Conservation (phyloP, 202 grass and related monocot genomes). For the Zizania palustris region DNA sequence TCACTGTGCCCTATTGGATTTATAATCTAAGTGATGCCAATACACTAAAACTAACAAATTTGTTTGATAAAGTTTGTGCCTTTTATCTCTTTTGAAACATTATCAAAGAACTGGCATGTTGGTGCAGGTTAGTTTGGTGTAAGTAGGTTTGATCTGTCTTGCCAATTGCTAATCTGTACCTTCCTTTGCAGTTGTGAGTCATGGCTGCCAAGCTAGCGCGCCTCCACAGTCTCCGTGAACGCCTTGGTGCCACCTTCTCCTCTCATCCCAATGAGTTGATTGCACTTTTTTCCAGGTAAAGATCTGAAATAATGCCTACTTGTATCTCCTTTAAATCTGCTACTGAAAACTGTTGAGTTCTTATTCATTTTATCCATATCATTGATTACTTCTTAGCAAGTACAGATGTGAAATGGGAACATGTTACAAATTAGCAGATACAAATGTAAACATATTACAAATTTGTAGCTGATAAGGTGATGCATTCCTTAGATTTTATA, state of each 20-base stretch:
- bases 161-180: slow-evolving; percentile 19
- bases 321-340: neutral
- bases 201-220: slow-evolving; percentile 82
- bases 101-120: neutral
- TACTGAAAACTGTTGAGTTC: slow-evolving; percentile 18
- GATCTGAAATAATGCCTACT: slow-evolving; percentile 21
- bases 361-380: neutral
- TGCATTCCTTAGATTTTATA: slow-evolving; percentile 13
- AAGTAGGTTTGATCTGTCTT: neutral
- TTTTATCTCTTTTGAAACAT: neutral
- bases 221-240: slow-evolving; percentile 76
- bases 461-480: neutral
- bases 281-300: slow-evolving; percentile 77
- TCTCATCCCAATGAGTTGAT: slow-evolving; percentile 91
- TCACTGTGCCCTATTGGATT: neutral
- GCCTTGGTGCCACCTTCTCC: slow-evolving; percentile 67
- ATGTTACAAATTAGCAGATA: neutral
- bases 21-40: neutral
- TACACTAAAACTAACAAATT: neutral
- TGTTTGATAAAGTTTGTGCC: slow-evolving; percentile 4
- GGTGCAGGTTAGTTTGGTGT: slow-evolving; percentile 23
- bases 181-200: slow-evolving; percentile 42
- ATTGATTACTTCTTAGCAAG: neutral
- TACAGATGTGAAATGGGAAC: neutral
- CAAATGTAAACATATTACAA: neutral